Conservation (phyloP, 495 filamentous ascomycete genomes). For the Penicillium malachiteum region DNA sequence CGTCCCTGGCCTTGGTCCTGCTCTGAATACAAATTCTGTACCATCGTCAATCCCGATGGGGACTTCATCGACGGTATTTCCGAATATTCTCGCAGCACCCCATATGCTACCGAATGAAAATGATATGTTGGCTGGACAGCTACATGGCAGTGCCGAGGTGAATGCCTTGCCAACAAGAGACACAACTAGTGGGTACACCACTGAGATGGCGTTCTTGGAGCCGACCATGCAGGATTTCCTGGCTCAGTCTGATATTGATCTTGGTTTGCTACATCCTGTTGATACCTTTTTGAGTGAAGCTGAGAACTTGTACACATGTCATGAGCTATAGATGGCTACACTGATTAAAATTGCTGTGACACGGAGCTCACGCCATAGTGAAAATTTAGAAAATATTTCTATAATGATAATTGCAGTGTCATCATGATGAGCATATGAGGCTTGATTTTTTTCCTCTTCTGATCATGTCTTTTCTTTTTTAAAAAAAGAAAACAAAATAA, state of each 20-base stretch:
- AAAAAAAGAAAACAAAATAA: too few species aligned
- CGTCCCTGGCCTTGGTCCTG: neutral
- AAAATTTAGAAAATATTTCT: too few species aligned
- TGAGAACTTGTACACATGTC: slow-evolving; percentile 39
- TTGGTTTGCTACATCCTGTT: slow-evolving; percentile 40
- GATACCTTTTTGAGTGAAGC: slow-evolving; percentile 42
- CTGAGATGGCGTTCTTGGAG: slow-evolving; percentile 46
- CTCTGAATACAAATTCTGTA: neutral
- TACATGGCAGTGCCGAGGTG: neutral
- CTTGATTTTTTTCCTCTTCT: too few species aligned
- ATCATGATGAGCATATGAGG: too few species aligned
- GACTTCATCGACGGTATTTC: neutral
- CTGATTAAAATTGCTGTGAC: neutral
- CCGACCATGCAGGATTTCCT: slow-evolving; percentile 49
- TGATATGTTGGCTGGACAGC: slow-evolving; percentile 2
- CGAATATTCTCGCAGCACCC: neutral
- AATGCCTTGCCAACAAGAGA: slow-evolving; percentile 17
- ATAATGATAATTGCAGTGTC: too few species aligned
- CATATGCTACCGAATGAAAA: slow-evolving; percentile 5
- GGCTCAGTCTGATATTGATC: slow-evolving; percentile 44
- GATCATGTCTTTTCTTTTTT: too few species aligned
- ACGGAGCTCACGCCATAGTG: too few species aligned
- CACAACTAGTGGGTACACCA: slow-evolving; percentile 34
- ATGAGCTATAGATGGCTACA: slow-evolving; percentile 24
- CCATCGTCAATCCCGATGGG: neutral